Evolutionary conservation across 2,329 filamentous ascomycete genomes (phyloP), one percentile per base, ranked within the genome.

Genomic region (Verticillium tricorpus): DNA sequence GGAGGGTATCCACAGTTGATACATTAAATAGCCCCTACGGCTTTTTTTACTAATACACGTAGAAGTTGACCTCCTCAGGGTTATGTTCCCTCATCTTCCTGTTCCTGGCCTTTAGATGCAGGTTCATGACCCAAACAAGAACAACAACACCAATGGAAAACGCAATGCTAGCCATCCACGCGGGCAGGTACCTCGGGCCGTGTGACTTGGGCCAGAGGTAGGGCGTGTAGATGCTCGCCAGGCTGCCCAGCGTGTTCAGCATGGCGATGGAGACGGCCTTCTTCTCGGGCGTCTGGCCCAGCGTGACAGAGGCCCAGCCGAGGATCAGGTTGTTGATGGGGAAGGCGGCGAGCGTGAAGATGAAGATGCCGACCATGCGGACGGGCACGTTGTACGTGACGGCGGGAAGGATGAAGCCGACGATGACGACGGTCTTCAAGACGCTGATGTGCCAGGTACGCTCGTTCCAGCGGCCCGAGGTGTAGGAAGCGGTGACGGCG

Each of bases 401-500:
- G 64, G 62, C 64, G 11, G 66, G 65, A 2, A 69, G 62, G 11
- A 76, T 61, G 63, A 77, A 78, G 1, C 78, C 78, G 6, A 74
- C 62, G 1, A 79, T 70, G 1, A 77, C 79, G 28, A 77, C 62
- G 4, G 70, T 40, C 60, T 80, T 80, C 12, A 74, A 74, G 12
- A 72, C 61, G 1, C 77, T 79, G 34, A 79, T 76, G 63, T 82
- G 80, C 77, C 76, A 81, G 0, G 78, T 80, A 19, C 78, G 73
- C 63, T 82, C 80, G 60, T 82, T 78, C 66, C 76, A 74, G 3
- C 72, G 73, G 0, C 80, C 82, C 0, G 79, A 81, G 11, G 73
- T 78, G 71, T 67, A 73, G 0, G 69, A 76, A 5, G 77, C 71
- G 8, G 65, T 64, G 7, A 79, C 68, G 9, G 76, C 78, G 39